A percentile compares a stretch with the other conserved stretches of the same genome.
phyloP scores from a whole-genome alignment of 192 early-diverging fungal genomes.

The Coemansia sp. region DNA sequence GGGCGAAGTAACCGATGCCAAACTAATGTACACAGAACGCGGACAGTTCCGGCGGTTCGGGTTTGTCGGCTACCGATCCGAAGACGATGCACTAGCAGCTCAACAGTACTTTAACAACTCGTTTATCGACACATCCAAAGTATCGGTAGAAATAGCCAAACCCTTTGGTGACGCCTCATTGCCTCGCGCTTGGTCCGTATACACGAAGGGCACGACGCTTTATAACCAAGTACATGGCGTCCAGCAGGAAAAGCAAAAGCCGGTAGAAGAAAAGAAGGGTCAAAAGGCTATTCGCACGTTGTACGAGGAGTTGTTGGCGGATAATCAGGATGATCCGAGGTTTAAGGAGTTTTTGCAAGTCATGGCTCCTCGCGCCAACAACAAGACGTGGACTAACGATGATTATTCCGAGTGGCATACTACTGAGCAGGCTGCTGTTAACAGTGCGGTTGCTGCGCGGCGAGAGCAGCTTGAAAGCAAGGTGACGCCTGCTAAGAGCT shows the following conservation, averaged over 20 bases:
- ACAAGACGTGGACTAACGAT: slow-evolving; percentile 92
- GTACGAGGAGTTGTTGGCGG: slow-evolving; percentile 50
- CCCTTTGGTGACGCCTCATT: slow-evolving; percentile 82
- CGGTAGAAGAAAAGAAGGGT: slow-evolving; percentile 39
- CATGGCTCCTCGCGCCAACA: slow-evolving; percentile 78
- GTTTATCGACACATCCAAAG: slow-evolving; percentile 89
- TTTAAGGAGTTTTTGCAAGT: slow-evolving; percentile 90
- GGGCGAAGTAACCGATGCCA: slow-evolving; percentile 96
- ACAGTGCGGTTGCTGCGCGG: slow-evolving; percentile 39
- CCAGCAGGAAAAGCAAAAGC: slow-evolving; percentile 17
- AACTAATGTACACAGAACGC: slow-evolving; percentile 72
- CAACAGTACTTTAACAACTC: slow-evolving; percentile 87
- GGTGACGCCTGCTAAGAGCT: background rate
- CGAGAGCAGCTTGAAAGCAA: slow-evolving; percentile 48
- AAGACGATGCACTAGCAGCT: slow-evolving; percentile 83
- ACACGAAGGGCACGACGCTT: slow-evolving; percentile 85
- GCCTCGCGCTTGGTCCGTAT: slow-evolving; percentile 88
- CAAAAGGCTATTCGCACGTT: slow-evolving; percentile 40
- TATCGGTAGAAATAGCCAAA: slow-evolving; percentile 86
- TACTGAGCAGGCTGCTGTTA: slow-evolving; percentile 40
- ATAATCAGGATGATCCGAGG: slow-evolving; percentile 74
- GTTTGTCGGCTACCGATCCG: slow-evolving; percentile 89
- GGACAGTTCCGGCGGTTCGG: slow-evolving; percentile 82
- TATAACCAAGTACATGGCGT: slow-evolving; percentile 55
- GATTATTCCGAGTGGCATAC: slow-evolving; percentile 60